These are phyloP conservation scores for Dissophora globulifera DNA, from an alignment of 192 early-diverging fungal species.

Conservation along the genomic window DNA sequence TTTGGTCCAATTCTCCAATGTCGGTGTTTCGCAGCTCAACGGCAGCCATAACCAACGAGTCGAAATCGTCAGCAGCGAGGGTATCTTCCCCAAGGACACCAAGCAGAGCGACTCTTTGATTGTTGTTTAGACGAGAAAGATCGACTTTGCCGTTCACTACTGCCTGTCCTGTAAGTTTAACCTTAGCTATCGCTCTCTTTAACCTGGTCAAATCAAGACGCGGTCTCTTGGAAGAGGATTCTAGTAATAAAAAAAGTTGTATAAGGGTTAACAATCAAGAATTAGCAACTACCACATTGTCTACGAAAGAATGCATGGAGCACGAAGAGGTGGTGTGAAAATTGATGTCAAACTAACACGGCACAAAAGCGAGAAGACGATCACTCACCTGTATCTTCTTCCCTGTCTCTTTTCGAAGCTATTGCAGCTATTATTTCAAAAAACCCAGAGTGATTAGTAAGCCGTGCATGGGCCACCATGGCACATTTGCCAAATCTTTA, in stretches of 20 bases:
- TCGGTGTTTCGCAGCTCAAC: neutral
- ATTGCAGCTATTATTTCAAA: constrained; percentile 2
- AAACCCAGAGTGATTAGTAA: constrained; percentile 1
- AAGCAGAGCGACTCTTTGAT: constrained; percentile 23
- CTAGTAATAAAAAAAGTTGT: constrained; percentile 1
- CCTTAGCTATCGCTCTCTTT: constrained; percentile 2
- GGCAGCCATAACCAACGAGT: constrained; percentile 1
- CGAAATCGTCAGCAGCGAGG: neutral
- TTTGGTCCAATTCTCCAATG: constrained; percentile 7
- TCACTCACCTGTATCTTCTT: constrained; percentile 15
- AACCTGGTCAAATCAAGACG: constrained; percentile 5
- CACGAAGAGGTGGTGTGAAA: neutral
- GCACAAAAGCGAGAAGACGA: constrained; percentile 3
- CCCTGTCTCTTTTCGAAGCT: constrained; percentile 11
- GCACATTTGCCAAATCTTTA: neutral
- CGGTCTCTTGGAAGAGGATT: constrained; percentile 2
- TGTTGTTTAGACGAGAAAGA: constrained; percentile 26
- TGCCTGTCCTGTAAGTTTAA: constrained; percentile 17
- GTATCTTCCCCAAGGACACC: constrained; percentile 1
- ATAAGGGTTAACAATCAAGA: neutral
- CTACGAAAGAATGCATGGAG: neutral
- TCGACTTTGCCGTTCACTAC: neutral
- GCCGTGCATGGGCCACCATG: neutral
- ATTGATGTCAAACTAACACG: neutral
- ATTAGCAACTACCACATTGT: neutral